A percentile compares a stretch with the other conserved stretches of the same genome.
phyloP scores from a whole-genome alignment of 176 grass and related monocot species.

The Avena insularis region DNA sequence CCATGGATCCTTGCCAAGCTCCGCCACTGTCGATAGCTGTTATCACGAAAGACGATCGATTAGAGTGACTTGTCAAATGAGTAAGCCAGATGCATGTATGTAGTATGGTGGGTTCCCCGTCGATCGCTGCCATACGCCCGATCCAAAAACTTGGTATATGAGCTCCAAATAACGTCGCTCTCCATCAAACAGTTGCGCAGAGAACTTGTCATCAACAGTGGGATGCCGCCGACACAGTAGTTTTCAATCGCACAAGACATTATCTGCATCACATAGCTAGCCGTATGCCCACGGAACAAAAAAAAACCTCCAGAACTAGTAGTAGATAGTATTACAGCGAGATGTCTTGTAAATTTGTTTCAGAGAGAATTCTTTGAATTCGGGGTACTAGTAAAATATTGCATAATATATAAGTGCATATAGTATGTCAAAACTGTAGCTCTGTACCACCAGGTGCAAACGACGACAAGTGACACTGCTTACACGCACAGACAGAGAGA shows the following conservation, averaged over 20 bases:
- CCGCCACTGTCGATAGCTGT: too few relatives aligned
- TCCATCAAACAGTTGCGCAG: not conserved
- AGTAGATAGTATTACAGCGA: too few relatives aligned
- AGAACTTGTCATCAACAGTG: not conserved
- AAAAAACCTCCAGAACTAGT: too few relatives aligned
- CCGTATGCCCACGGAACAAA: too few relatives aligned
- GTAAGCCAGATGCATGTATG: not conserved
- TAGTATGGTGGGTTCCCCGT: too few relatives aligned
- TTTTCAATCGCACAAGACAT: not conserved
- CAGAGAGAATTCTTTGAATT: not conserved
- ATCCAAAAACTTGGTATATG: not conserved
- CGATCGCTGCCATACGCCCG: not conserved
- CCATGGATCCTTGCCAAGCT: too few relatives aligned
- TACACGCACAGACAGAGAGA: not conserved
- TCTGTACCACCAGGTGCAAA: constrained; percentile 15
- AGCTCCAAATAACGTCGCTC: not conserved
- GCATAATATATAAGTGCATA: too few relatives aligned
- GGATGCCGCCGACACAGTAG: not conserved
- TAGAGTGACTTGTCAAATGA: not conserved
- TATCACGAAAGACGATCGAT: not conserved
- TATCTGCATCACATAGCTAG: not conserved
- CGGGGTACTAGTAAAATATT: too few relatives aligned
- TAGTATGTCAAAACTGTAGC: not conserved
- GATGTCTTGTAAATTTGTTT: not conserved
- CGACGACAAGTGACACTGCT: not conserved